phyloP scores from a whole-genome alignment of 495 filamentous ascomycete species.

The Trichodelitschia bisporula region DNA sequence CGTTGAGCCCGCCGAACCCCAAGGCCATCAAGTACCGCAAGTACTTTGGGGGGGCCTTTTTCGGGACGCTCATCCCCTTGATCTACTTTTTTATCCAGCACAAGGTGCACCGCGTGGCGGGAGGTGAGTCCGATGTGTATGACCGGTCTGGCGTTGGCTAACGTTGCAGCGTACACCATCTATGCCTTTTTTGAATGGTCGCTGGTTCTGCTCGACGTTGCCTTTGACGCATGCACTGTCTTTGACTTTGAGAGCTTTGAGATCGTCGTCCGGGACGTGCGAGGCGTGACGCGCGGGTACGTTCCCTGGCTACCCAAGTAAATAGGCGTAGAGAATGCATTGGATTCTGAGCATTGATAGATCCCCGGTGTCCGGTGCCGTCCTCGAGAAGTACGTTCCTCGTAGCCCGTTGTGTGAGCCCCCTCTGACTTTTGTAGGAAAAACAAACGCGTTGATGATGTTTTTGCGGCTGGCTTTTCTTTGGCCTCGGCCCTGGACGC shows the following conservation, averaged over 20 bases:
- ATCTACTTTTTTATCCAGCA: conserved; percentile 98
- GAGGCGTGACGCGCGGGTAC: conserved; percentile 94
- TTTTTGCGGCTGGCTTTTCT: conserved; percentile 49
- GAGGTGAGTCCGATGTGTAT: conserved; percentile 36
- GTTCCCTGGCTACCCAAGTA: conserved; percentile 91
- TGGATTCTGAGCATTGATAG: conserved; percentile 6
- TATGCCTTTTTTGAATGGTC: conserved; percentile 98
- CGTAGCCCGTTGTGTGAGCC: background rate
- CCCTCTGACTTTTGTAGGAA: conserved; percentile 28
- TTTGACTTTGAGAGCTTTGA: conserved; percentile 84
- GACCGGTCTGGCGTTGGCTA: too few relatives aligned
- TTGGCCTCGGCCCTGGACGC: conserved; percentile 56
- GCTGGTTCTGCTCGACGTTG: conserved; percentile 82
- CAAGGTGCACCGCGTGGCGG: conserved; percentile 82
- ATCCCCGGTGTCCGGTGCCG: too few relatives aligned
- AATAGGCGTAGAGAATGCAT: conserved; percentile 17
- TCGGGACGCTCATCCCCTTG: conserved; percentile 70
- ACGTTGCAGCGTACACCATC: conserved; percentile 83
- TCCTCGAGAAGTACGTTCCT: conserved; percentile 53
- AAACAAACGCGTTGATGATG: conserved; percentile 41
- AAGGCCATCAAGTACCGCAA: conserved; percentile 75
- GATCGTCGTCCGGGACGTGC: conserved; percentile 66
- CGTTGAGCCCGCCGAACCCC: conserved; percentile 66
- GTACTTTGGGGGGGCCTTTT: conserved; percentile 62
- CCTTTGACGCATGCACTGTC: conserved; percentile 90